Base-by-base conservation (phyloP, 139 green algal species). In the Chlamydomonas schloesseri region DNA sequence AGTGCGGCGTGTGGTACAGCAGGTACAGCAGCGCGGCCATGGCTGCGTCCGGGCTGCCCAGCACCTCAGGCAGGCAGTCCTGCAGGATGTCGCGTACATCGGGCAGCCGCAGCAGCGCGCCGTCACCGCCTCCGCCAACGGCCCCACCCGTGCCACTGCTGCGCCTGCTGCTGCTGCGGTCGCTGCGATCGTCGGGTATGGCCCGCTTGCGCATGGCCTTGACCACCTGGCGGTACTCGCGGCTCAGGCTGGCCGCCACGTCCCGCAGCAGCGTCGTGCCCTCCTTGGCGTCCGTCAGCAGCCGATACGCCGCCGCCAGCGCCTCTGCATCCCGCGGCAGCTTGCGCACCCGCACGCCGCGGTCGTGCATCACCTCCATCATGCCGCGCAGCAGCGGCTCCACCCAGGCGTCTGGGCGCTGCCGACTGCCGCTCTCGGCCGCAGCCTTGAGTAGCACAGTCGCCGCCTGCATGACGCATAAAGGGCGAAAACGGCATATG, bases 21-120 rank as follows among this genome's bases (percentile, higher is more conserved):
- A 85, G 47, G 79, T 85, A 85, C n/a, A 85, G 64, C 47, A 85
- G 79, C 29, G 33, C 47, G n/a, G 79, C 79, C 79, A 85, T 85
- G 65, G 79, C 67, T 0, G 79, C 11, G 46, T 85, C 65, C 21
- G n/a, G 21, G 31, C 6, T 13, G 79, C 23, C 13, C 31, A 85
- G 47, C 64, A 85, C 79, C 65, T 85, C 67, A 6, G 79, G 68
- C 20, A 77, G 47, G 0, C 47, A 18, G 50, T 85, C 79, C n/a
- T n/a, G 47, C 31, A 85, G 79, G 0, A 76, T n/a, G 46, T 85
- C 79, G 2, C 79, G 46, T 0, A 85, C 67, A 6, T 85, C 79
- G 2, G 60, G 11, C 79, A 85, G 60, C 67, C 67, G 79, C 47
- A 85, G 64, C 47, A 77, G 9, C 4, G 23, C 79, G 10, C 20